Evolutionary conservation across 2,329 filamentous ascomycete genomes (phyloP).

Genomic region (Botrytis porri): DNA sequence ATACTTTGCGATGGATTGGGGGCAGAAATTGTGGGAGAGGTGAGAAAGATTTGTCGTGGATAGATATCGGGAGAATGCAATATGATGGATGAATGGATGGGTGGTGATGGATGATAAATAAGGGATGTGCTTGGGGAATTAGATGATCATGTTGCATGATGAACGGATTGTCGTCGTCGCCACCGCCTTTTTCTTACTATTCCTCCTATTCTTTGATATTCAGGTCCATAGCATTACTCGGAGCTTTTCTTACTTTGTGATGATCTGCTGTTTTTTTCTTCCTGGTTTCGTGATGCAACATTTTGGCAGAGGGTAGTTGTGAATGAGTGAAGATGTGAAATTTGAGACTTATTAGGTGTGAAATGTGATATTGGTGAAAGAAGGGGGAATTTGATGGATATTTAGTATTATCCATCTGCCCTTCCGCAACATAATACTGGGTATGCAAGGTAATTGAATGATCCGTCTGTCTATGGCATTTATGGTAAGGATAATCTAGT

Average conservation of each 20-base stretch:
- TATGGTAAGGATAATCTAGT: background rate
- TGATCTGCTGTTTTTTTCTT: background rate
- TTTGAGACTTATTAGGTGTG: background rate
- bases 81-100: slow-evolving; percentile 9
- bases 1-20: slow-evolving; percentile 14
- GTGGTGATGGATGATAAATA: slow-evolving; percentile 17
- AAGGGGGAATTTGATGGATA: background rate
- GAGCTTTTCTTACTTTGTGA: slow-evolving; percentile 17
- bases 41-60: slow-evolving; percentile 11
- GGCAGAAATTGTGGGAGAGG: background rate
- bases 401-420: background rate
- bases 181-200: slow-evolving; percentile 15
- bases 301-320: background rate
- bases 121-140: slow-evolving; percentile 2
- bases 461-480: background rate
- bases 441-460: background rate
- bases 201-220: slow-evolving; percentile 20
- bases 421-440: background rate
- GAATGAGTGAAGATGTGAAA: background rate
- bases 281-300: background rate
- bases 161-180: slow-evolving; percentile 10
- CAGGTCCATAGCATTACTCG: slow-evolving; percentile 21
- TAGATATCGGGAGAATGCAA: slow-evolving; percentile 21
- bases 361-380: background rate
- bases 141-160: slow-evolving; percentile 16